Conservation (phyloP, 371 early-diverging fungal genomes). For the Syncephalis fuscata region DNA sequence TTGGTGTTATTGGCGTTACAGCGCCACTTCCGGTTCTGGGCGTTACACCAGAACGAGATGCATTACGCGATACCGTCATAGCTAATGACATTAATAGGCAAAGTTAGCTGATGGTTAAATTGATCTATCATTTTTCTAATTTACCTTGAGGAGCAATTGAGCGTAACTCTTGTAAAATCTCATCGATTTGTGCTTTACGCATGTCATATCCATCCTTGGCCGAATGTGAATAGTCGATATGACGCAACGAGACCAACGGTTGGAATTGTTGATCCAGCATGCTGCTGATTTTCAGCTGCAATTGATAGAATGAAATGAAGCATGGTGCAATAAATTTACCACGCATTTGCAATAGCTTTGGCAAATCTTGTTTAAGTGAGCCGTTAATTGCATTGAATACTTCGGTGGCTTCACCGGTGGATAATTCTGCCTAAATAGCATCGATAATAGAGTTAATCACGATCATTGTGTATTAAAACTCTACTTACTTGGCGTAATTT, state of each 20-base stretch:
- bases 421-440: not conserved
- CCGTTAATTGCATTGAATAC: not conserved
- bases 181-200: not conserved
- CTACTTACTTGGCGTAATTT: constrained; percentile 32
- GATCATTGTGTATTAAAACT: not conserved
- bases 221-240: not conserved
- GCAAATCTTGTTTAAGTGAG: not conserved
- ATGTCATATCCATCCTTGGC: not conserved
- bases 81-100: no score
- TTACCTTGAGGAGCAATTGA: no score
- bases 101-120: no score
- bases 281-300: not conserved
- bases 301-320: not conserved
- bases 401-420: not conserved
- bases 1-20: no score
- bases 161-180: not conserved
- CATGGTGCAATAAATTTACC: not conserved
- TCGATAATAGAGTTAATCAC: not conserved
- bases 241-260: not conserved
- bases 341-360: not conserved
- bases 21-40: no score
- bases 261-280: not conserved
- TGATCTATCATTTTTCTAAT: no score
- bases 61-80: no score
- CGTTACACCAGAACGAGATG: no score